Conservation (phyloP, 257 asterid species). For the Salvia miltiorrhiza region DNA sequence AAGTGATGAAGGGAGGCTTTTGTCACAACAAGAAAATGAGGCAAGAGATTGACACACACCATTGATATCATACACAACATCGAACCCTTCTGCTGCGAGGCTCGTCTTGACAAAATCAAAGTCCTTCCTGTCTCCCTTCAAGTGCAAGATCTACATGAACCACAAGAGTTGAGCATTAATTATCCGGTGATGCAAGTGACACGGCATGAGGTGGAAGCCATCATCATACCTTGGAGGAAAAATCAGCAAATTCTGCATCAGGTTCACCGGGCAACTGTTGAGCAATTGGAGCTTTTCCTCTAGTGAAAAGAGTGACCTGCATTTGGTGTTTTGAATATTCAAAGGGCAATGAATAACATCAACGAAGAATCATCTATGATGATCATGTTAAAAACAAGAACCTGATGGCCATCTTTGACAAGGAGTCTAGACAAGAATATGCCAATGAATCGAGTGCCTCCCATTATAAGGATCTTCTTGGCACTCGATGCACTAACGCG, state of each 20-base stretch:
- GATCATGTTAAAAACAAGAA: slow-evolving; percentile 5
- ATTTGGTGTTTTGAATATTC: not conserved
- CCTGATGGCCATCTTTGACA: slow-evolving; percentile 97
- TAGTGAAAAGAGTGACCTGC: slow-evolving; percentile 93
- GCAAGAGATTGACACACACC: slow-evolving; percentile 36
- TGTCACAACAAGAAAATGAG: not conserved
- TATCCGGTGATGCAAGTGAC: not conserved
- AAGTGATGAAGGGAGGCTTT: not conserved
- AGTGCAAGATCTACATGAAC: slow-evolving; percentile 64
- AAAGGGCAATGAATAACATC: not conserved
- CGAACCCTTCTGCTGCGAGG: slow-evolving; percentile 85
- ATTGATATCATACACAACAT: slow-evolving; percentile 91
- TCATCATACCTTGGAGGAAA: slow-evolving; percentile 66
- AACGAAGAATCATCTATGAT: not conserved
- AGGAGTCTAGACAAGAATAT: slow-evolving; percentile 91
- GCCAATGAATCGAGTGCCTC: slow-evolving; percentile 97
- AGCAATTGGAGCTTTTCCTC: slow-evolving; percentile 96
- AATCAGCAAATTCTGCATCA: slow-evolving; percentile 68
- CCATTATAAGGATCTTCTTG: slow-evolving; percentile 97
- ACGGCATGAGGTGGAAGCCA: too few species aligned
- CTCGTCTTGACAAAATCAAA: slow-evolving; percentile 87
- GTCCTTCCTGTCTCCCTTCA: slow-evolving; percentile 93
- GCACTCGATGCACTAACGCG: slow-evolving; percentile 65
- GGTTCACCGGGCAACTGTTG: slow-evolving; percentile 92
- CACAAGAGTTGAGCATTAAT: not conserved